Base-by-base conservation (phyloP, 1,139 yeast species). In the Protomyces inundatus region DNA sequence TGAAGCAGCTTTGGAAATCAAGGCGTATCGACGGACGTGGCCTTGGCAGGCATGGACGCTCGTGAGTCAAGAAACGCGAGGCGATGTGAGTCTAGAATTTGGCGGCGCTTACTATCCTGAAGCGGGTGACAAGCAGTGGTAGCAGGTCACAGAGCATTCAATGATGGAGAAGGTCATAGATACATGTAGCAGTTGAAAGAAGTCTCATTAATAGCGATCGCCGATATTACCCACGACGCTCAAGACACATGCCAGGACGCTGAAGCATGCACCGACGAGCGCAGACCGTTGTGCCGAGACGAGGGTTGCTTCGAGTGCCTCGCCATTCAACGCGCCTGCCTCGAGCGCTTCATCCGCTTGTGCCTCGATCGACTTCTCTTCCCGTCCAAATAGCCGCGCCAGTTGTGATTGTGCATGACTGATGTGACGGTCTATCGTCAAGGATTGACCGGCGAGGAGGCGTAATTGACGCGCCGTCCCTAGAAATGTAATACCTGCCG, bases 21-120 rank as follows among this genome's bases (percentile, higher is more conserved):
- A 55, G 23, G 45, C 54, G 9, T 52, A 58, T 42, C 6, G 32
- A 7, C 55, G 62, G 9, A 10, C 51, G 9, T 58, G 55, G 53
- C 62, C 62, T 5, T 52, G 62, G 56, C 52, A 40, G 35, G 52
- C 55, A 10, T 58, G 62, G 62, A n/a, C n/a, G 16, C 42, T 39
- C 53, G 33, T 30, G 6, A 39, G 39, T 12, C 9, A n/a, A 12
- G 62, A 58, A 32, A 5, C 6, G 14, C 54, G 53, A n/a, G 23
- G 16, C 23, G 52, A 58, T 14, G 56, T 42, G n/a, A 58, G 62
- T 42, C 39, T 58, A 9, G 62, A 58, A 35, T 58, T 45, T 34
- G 62, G 62, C 40, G 62, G 62, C 14, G 62, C 39, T 14, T 58
- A 58, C 48, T 58, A 50, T 16, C 40, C 42, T 30, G 62, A 58